Base-by-base conservation (phyloP, 805 yeast species). In the Saccharomyces kudriavzevii region DNA sequence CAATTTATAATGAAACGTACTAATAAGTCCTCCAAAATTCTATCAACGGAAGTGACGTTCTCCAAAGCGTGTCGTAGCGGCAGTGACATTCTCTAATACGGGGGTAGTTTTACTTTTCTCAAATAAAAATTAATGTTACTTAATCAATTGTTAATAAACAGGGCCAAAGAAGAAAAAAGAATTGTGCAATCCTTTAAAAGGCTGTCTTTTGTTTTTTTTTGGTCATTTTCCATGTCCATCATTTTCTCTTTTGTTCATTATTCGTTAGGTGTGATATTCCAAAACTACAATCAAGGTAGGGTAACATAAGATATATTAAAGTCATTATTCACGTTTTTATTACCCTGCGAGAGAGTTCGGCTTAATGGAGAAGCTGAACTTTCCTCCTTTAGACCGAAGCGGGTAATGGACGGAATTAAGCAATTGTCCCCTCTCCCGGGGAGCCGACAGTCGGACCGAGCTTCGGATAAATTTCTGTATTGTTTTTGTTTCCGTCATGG, bases 1-100 rank as follows among this genome's bases (percentile, higher is more conserved):
- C 91, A 87, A 74, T 94, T 94, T 54, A 91, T 80, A 49, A 95
- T 84, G 65, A 94, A 94, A 57, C 99, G 76, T 50, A 89, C 98
- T 17, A 89, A 76, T 35, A 94, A 74, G 67, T 94, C 99, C 66
- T 89, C 96, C 35, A 89, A 73, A 0, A 83, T 87, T 60, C 84
- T 79, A 63, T 87, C 90, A 40, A 87, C 71, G 17, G 91, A 76
- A 45, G 62, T 54, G 63, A 83, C 85, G 61, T 80, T 78, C 49
- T 78, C 81, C 64, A 87, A 79, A 25, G 78, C 78, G 56, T 70
- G 76, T 58, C 71, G 74, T 66, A 83, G 72, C 54, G 81, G 83
- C 59, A 83, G 76, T 29, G 87, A 82, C 88, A 83, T 83, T 40
- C 47, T 24, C 24, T 30, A 43, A 29, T 24, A 29, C 43, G 13